Conservation (phyloP, 2,329 filamentous ascomycete genomes). For the Monosporascus ibericus region DNA sequence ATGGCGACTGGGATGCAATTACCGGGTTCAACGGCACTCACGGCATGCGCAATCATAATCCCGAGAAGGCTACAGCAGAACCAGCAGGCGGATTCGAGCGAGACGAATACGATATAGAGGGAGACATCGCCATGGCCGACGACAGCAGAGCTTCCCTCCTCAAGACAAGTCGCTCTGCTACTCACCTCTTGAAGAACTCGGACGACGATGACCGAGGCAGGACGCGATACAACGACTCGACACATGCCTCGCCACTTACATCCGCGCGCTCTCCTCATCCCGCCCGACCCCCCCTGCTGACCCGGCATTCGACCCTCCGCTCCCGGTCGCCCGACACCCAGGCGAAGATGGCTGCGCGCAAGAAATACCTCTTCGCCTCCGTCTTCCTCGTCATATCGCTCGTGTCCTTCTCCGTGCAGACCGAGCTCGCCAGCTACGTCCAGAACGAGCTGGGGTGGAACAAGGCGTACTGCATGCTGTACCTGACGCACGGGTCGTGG, state of each 20-base stretch:
- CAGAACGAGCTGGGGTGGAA: constrained; percentile 89
- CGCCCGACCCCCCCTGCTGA: constrained; percentile 32
- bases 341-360: constrained; percentile 60
- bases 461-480: constrained; percentile 99
- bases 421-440: constrained; percentile 91
- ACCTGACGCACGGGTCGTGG: constrained; percentile 95
- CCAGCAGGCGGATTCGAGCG: constrained; percentile 20
- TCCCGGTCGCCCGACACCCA: constrained; percentile 67
- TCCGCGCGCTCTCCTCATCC: constrained; percentile 24
- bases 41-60: not conserved
- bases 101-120: constrained; percentile 33
- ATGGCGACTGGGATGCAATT: not conserved
- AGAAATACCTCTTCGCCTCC: constrained; percentile 80
- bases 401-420: constrained; percentile 87
- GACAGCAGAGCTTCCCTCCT: constrained; percentile 39
- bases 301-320: constrained; percentile 63
- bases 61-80: not conserved
- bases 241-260: constrained; percentile 18
- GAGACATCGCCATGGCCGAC: constrained; percentile 28
- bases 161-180: constrained; percentile 37
- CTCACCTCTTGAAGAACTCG: constrained; percentile 34
- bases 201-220: constrained; percentile 20
- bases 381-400: constrained; percentile 80
- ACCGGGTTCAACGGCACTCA: not conserved
- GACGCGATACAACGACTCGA: constrained; percentile 18